A percentile compares a stretch with the other conserved stretches of the same genome.
These are phyloP conservation scores for Botrytis hyacinthi DNA, from an alignment of 2,329 filamentous ascomycete genomes.

Conservation along the genomic window DNA sequence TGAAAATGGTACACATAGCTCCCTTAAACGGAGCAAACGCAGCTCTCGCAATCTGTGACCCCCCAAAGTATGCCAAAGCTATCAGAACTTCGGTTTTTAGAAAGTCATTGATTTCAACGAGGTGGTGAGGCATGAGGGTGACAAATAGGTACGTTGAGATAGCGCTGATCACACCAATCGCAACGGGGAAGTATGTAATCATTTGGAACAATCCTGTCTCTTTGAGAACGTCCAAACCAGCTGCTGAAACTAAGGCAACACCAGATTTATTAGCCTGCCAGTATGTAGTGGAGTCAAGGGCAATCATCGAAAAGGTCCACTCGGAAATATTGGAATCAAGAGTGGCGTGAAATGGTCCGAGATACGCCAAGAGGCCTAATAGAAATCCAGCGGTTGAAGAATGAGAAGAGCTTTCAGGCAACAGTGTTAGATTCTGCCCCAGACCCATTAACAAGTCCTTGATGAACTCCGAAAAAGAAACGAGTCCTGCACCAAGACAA, in stretches of 20 bases:
- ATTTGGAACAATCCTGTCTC: background rate
- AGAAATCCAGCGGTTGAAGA: too few species aligned
- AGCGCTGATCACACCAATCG: background rate
- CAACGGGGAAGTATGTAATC: background rate
- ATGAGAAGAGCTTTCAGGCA: too few species aligned
- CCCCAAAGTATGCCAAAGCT: background rate
- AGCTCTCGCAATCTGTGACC: slow-evolving; percentile 9
- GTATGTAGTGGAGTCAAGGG: background rate
- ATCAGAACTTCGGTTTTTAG: background rate
- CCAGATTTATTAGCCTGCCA: background rate
- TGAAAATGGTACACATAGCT: background rate
- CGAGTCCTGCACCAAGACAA: too few species aligned
- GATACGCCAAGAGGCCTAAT: background rate
- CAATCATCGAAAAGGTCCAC: background rate
- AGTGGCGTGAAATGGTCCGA: background rate
- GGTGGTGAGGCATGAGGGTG: background rate
- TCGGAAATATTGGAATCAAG: background rate
- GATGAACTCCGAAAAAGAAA: too few species aligned
- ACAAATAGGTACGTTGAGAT: background rate
- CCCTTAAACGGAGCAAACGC: slow-evolving; percentile 12
- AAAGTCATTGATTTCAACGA: background rate
- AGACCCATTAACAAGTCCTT: too few species aligned
- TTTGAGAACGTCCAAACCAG: background rate
- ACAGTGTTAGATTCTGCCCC: too few species aligned
- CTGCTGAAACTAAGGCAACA: background rate